Base-by-base conservation (phyloP, 2,329 filamentous ascomycete genomes). In the Paecilomyces dactylethromorphus region DNA sequence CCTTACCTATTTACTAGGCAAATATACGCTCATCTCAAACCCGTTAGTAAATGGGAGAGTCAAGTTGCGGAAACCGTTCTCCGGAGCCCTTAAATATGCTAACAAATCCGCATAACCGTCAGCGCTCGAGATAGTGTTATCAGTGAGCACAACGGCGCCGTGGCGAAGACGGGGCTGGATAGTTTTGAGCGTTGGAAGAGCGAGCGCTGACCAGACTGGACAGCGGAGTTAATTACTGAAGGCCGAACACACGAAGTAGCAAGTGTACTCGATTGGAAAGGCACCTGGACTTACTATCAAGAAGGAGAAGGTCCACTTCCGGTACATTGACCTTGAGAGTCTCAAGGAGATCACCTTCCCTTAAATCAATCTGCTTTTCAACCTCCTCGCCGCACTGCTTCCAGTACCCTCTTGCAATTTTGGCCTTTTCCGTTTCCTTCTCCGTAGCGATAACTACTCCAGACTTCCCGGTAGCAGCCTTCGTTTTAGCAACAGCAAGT, bases 151-250 rank as follows among this genome's bases (percentile, higher is more conserved):
- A 8, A 82, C 68, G 0, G 81, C 79, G 0, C 83, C 82, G 2
- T 67, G 64, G 55, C 71, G 75, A 53, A 85, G 64, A 7, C 69
- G 74, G 1, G 79, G 76, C 55, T 78, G 69, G 2, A 84, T 70
- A 0, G 80, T 64, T 58, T 77, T 74, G 15, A 86, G 69, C 0
- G 81, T 78, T 1, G 83, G 82, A 21, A 86, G 71, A 1, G 81
- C 81, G 56, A 86, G 68, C 0, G 78, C 74, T 0, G 82, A 77
- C 82, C 83, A 86, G 56, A 86, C 82, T 86, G 58, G 3, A 12
- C 32, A 7, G 21, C 29, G 22, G 8, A 50, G 24, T 13, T 12
- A 49, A n/a, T 55, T 29, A 55, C 18, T 1, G 5, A 57, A 32
- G 15, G 13, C 56, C n/a, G 12, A 56, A 50, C 53, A 55, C 32